Evolutionary conservation across 345 rosid genomes (phyloP).

Genomic region (Pistacia atlantica): DNA sequence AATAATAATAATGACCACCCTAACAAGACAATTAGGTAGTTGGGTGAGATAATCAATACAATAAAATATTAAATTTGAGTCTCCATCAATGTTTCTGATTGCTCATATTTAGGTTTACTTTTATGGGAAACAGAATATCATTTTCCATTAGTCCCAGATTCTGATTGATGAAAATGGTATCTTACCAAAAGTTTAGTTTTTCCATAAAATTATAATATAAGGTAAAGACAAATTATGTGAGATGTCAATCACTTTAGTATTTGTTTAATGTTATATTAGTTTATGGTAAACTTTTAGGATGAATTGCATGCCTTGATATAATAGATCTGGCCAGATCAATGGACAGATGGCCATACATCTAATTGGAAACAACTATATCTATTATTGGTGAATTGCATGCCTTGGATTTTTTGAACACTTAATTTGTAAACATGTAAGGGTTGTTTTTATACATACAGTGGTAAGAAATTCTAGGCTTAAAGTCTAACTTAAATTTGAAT

Average conservation of each 20-base stretch:
- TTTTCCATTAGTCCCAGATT: neutral
- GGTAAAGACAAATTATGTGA: conserved; percentile 2
- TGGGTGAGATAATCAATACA: neutral
- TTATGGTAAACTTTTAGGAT: neutral
- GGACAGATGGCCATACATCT: too few species aligned
- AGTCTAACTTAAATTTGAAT: neutral
- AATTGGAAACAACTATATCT: too few species aligned
- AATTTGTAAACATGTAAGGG: too few species aligned
- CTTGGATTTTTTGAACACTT: too few species aligned
- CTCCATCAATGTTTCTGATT: neutral
- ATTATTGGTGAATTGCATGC: too few species aligned
- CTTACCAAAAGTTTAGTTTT: neutral
- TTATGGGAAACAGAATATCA: conserved; percentile 8
- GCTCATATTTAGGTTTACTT: conserved; percentile 7
- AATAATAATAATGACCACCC: neutral
- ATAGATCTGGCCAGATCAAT: too few species aligned
- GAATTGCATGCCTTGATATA: too few species aligned
- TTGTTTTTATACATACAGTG: too few species aligned
- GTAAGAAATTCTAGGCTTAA: too few species aligned
- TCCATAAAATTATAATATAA: neutral
- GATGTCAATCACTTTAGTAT: conserved; percentile 12
- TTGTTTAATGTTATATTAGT: neutral
- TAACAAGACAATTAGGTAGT: conserved; percentile 4
- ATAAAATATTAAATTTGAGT: neutral
- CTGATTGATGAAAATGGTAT: conserved; percentile 17